Evolutionary conservation across 2,329 filamentous ascomycete genomes (phyloP).

Genomic region (Colletotrichum sp.): DNA sequence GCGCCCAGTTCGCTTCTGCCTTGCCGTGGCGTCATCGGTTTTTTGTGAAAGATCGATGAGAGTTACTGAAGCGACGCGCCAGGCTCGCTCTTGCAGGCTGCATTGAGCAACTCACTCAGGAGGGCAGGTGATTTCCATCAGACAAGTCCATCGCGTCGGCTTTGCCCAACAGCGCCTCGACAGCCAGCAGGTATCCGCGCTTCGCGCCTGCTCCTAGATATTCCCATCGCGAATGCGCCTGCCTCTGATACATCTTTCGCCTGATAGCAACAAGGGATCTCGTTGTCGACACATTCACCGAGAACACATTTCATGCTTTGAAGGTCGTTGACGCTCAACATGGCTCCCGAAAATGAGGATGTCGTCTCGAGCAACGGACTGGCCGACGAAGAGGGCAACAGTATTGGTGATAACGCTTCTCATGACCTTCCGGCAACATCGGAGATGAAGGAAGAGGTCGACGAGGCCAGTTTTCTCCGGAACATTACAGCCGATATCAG

Average conservation of each 20-base stretch:
- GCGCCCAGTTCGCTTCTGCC: slow-evolving; percentile 11
- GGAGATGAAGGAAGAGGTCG: background rate
- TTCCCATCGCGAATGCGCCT: background rate
- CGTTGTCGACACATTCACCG: background rate
- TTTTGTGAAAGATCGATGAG: background rate
- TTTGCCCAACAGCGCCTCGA: background rate
- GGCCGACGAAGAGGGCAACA: background rate
- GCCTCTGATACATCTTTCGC: background rate
- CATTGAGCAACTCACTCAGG: background rate
- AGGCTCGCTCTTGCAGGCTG: background rate
- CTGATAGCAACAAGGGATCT: background rate
- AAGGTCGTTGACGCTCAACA: background rate
- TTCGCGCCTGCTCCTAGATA: background rate
- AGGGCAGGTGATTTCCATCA: background rate
- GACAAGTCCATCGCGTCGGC: background rate
- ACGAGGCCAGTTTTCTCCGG: slow-evolving; percentile 11
- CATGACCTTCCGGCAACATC: background rate
- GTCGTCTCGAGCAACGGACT: background rate
- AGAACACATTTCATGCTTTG: background rate
- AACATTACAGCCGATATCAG: slow-evolving; percentile 58
- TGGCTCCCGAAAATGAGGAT: background rate
- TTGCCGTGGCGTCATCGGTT: slow-evolving; percentile 17
- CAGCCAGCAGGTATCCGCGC: background rate
- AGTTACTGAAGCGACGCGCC: background rate
- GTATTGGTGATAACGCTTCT: background rate